Base-by-base conservation (phyloP, 768 basidiomycete genomes). In the Russula sp. region DNA sequence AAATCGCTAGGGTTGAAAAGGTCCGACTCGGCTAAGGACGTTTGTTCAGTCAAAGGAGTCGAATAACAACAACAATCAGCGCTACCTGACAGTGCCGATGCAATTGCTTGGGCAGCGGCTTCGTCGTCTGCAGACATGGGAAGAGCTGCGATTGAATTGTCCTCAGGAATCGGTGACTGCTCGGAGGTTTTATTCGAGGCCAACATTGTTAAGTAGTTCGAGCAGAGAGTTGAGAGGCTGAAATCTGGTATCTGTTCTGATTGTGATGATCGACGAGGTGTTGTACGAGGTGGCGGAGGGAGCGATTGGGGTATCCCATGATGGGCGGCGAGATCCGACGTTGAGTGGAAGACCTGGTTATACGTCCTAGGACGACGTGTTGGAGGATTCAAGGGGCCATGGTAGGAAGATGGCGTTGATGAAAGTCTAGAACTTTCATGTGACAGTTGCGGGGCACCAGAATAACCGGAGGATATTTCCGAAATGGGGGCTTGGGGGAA, bases 291-390 rank as follows among this genome's bases (percentile, higher is more conserved):
- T 59, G 83, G 81, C 56, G 82, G 83, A 49, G 88, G 88, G 51
- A 90, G 73, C 65, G 78, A 80, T 67, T 83, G 81, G 63, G 88
- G 88, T 71, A 90, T 83, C 75, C 87, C 88, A 88, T 89, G 84
- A 61, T 88, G 88, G 69, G 83, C 78, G 68, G 87, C 84, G 59
- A 87, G 76, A 76, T 86, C 88, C 74, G 81, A 79, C 57, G 84
- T 75, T 72, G 81, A 81, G 69, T 76, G 74, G 69, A 87, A 88
- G 67, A 88, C 81, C 75, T 73, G 70, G 60, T 76, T 77, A 43
- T 81, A 81, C 77, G 88, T 86, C 85, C 83, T 75, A 73, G 76
- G 87, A 88, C 85, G 84, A 72, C 74, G 71, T 69, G 74, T 72
- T 61, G 72, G 70, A 32, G 73, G 71, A 75, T 75, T 86, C 83